Conservation (phyloP, 2,329 filamentous ascomycete genomes). For the Trichoderma endophyticum region DNA sequence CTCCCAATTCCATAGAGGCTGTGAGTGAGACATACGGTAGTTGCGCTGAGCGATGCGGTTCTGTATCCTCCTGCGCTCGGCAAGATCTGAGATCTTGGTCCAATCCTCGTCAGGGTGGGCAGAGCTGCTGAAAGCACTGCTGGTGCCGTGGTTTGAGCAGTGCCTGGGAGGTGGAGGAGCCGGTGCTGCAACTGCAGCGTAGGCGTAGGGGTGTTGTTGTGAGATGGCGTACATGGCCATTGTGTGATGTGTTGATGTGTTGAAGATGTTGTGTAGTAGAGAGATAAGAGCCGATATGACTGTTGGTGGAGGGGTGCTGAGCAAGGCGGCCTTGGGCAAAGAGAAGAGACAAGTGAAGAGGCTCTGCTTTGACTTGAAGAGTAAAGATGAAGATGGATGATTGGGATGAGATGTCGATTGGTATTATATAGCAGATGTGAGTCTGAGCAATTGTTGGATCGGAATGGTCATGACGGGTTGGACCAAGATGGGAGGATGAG, state of each 20-base stretch:
- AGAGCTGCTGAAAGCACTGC: slow-evolving; percentile 90
- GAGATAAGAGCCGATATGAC: not conserved
- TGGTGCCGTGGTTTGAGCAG: slow-evolving; percentile 71
- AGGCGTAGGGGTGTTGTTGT: slow-evolving; percentile 35
- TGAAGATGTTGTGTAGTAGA: slow-evolving; percentile 1
- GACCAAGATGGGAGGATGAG: slow-evolving; percentile 17
- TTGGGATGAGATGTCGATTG: slow-evolving; percentile 16
- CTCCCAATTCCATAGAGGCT: not conserved
- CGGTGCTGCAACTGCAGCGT: slow-evolving; percentile 25
- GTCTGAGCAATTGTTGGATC: slow-evolving; percentile 13
- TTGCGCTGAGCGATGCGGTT: slow-evolving; percentile 97
- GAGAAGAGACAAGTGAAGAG: not conserved
- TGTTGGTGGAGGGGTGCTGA: slow-evolving; percentile 14
- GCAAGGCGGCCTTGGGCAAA: slow-evolving; percentile 4
- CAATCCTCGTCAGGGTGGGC: slow-evolving; percentile 97
- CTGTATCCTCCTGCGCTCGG: slow-evolving; percentile 89
- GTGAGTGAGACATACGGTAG: slow-evolving; percentile 66
- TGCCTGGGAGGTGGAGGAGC: slow-evolving; percentile 54
- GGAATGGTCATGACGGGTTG: slow-evolving; percentile 12
- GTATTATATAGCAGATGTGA: slow-evolving; percentile 8
- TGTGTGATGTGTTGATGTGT: slow-evolving; percentile 19
- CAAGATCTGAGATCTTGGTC: slow-evolving; percentile 98
- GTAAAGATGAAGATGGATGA: not conserved
- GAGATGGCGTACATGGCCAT: slow-evolving; percentile 39
- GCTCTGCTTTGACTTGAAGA: not conserved